A percentile compares a stretch with the other conserved stretches of the same genome.
These are phyloP conservation scores for Rhododendron mucronatum DNA, from an alignment of 148 eudicot species.

Conservation along the genomic window DNA sequence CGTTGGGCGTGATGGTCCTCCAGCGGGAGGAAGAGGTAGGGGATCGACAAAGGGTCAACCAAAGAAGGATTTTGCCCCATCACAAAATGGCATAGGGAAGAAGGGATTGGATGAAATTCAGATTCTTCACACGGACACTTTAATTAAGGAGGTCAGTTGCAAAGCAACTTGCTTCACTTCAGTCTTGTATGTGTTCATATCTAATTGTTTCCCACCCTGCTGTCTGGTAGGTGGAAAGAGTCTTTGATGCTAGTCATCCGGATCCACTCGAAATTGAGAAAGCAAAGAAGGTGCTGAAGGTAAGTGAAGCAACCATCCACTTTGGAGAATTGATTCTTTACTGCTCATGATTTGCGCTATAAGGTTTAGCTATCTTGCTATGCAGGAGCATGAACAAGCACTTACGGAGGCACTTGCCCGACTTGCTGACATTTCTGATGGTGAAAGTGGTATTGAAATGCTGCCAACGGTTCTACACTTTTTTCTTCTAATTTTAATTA, in stretches of 20 bases:
- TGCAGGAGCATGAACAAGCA: conserved; percentile 56
- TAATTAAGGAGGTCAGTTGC: conserved; percentile 52
- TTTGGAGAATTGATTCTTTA: neutral
- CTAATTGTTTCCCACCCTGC: neutral
- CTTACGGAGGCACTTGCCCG: conserved; percentile 49
- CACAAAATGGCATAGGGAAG: conserved; percentile 60
- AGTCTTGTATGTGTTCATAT: neutral
- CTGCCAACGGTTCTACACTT: neutral
- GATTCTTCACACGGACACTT: conserved; percentile 51
- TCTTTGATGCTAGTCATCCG: conserved; percentile 46
- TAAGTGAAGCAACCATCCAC: conserved; percentile 14
- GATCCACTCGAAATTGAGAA: conserved; percentile 63
- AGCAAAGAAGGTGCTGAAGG: conserved; percentile 58
- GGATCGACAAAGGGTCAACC: conserved; percentile 42
- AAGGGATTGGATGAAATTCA: conserved; percentile 47
- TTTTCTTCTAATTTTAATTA: neutral
- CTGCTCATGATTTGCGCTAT: neutral
- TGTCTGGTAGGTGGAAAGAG: conserved; percentile 56
- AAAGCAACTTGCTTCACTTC: conserved; percentile 1
- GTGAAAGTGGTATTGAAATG: conserved; percentile 46
- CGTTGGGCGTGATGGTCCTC: conserved; percentile 36
- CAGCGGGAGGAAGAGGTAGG: conserved; percentile 50
- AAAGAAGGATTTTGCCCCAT: conserved; percentile 44
- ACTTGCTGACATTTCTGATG: conserved; percentile 50
- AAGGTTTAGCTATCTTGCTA: neutral